Conservation (phyloP, 2,329 filamentous ascomycete species). For the Botrytis galanthina region DNA sequence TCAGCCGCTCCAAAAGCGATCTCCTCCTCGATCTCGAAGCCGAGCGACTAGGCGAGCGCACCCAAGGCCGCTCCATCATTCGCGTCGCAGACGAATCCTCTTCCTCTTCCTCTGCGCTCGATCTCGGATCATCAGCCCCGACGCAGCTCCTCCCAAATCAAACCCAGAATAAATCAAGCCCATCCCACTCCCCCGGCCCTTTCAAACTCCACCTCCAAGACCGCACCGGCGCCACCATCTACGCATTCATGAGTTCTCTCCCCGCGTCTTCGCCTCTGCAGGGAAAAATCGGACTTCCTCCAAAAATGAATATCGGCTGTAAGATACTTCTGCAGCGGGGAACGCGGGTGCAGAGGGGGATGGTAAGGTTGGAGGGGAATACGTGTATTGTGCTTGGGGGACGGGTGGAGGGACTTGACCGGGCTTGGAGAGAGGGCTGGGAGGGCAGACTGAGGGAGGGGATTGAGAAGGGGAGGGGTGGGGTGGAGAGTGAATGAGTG, state of each 20-base stretch:
- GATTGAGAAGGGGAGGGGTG: constrained; percentile 40
- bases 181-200: constrained; percentile 46
- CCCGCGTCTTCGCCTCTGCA: constrained; percentile 45
- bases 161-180: constrained; percentile 26
- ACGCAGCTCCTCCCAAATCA: not conserved
- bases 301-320: constrained; percentile 71
- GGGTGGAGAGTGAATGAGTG: not conserved
- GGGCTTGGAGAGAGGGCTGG: constrained; percentile 69
- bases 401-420: constrained; percentile 78
- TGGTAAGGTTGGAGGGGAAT: constrained; percentile 71
- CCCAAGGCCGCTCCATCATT: constrained; percentile 76
- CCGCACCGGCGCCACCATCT: constrained; percentile 63
- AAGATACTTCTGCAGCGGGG: constrained; percentile 73
- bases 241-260: constrained; percentile 66
- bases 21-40: constrained; percentile 81
- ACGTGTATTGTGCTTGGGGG: constrained; percentile 77
- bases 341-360: constrained; percentile 69
- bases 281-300: constrained; percentile 54
- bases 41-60: constrained; percentile 69
- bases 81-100: constrained; percentile 56
- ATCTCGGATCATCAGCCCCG: constrained; percentile 9
- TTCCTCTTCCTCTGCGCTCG: not conserved
- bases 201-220: constrained; percentile 86
- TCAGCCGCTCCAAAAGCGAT: constrained; percentile 76
- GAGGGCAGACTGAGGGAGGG: constrained; percentile 66